A percentile compares a stretch with the other conserved stretches of the same genome.
phyloP scores from a whole-genome alignment of 2,329 filamentous ascomycete species.

The Xylariaceae sp. region DNA sequence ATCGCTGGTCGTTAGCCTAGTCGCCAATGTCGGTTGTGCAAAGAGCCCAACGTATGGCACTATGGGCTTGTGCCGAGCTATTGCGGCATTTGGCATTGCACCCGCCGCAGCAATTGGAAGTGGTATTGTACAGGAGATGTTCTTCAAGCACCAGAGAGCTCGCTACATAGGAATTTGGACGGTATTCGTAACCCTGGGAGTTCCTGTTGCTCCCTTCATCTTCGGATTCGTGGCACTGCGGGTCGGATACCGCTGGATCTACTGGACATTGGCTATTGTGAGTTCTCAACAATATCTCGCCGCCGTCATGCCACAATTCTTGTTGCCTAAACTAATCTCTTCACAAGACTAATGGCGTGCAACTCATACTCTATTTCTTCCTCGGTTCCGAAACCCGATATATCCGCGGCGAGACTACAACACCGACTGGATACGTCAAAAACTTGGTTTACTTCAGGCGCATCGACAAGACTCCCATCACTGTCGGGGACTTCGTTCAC shows the following conservation, averaged over 20 bases:
- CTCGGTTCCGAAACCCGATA: conserved; percentile 13
- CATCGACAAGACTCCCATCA: conserved; percentile 9
- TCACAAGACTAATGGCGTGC: conserved; percentile 9
- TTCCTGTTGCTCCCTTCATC: conserved; percentile 11
- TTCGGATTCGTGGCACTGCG: conserved; percentile 15
- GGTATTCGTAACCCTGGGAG: conserved; percentile 11
- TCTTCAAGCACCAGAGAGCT: conserved; percentile 13
- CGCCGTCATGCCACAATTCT: neutral
- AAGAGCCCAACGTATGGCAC: conserved; percentile 9
- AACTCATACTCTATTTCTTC: conserved; percentile 10
- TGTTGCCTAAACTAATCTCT: neutral
- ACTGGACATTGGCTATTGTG: conserved; percentile 15
- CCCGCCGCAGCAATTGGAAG: conserved; percentile 14
- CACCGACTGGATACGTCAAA: neutral
- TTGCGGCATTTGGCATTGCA: conserved; percentile 6
- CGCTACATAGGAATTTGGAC: conserved; percentile 15
- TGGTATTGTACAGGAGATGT: conserved; percentile 12
- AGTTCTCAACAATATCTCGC: neutral
- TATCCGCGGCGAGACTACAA: neutral
- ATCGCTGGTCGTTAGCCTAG: conserved; percentile 9
- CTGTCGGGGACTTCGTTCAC: conserved; percentile 5
- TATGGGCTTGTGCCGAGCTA: conserved; percentile 8
- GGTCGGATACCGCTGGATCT: conserved; percentile 15
- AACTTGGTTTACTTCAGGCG: conserved; percentile 6
- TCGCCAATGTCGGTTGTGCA: conserved; percentile 12